Evolutionary conservation across 2,329 filamentous ascomycete species (phyloP), one percentile per base, ranked within the genome.

Genomic region (Arthrobotrys conoides): DNA sequence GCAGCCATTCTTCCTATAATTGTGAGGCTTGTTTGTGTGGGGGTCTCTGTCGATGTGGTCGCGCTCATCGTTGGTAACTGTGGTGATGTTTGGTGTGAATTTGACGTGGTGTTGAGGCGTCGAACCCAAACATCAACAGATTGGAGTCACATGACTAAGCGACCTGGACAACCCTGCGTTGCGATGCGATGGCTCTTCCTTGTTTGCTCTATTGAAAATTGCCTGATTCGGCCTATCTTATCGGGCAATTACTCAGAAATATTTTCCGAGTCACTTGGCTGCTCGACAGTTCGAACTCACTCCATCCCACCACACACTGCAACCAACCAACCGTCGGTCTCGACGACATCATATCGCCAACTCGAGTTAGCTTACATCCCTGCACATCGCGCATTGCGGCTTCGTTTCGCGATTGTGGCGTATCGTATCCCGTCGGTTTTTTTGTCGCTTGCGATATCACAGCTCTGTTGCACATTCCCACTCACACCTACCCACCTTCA

Each of bases 1-100:
- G 67, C 66, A 36, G 73, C 67, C 73, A 77, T 77, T 77, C 73
- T 77, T 77, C 73, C 73, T 46, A 77, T 77, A 64, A 77, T 77
- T 67, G 73, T 77, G 67, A 77, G 73, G 67, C 73, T 77, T 46
- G 73, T 77, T 48, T 46, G 66, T 27, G 73, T 77, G 51, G 73
- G 73, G 16, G 73, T 77, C 68, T 77, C 59, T 46, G 73, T 77
- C 59, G 73, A 77, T 53, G 73, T 77, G 51, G 73, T 77, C 73
- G 73, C 73, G 73, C 73, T 77, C 73, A 77, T 77, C 57, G 68
- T 77, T 66, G 38, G 59, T 51, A 61, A 30, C 33, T 30, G 48
- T 30, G 61, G 51, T 59, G 67, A 51, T 67, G 64, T 64, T 57
- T 76, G 72, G 66, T 20, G 72, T 49, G 66, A 61, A 48, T 70